Evolutionary conservation across 2,329 filamentous ascomycete species (phyloP), one percentile per base, ranked within the genome.

Genomic region (Cytospora paraplurivora): DNA sequence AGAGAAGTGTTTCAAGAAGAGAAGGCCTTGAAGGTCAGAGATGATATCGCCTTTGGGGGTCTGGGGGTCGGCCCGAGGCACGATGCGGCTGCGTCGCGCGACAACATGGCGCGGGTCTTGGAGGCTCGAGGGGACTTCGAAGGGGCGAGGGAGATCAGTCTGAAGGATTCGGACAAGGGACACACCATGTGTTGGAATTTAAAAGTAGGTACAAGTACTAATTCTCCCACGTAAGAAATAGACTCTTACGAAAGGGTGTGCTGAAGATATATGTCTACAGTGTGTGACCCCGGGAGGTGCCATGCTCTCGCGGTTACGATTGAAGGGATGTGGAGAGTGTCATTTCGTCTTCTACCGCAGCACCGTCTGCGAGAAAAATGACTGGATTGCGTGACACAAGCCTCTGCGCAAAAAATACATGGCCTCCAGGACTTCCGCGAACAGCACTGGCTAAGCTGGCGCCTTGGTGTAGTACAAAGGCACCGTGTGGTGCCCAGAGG

Each of bases 371-470:
- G 49, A 60, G 57, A 60, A 53, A 49, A 57, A n/a, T 17, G 53
- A 55, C n/a, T 62, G 59, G 52, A 37, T 2, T 1, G 13, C 4
- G 41, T 53, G 62, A 47, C 52, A 68, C 35, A 32, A 69, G 53
- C 35, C 68, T 51, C 66, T 70, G 35, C 58, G 57, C 4, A 76
- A 66, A 47, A 77, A 69, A 64, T 85, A 85, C 71, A 84, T 85
- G 56, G 76, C 75, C 1, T 59, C 57, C 2, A n/a, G 38, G 15
- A 7, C 38, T 6, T 4, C 38, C 15, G 15, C 38, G 5, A 44
- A n/a, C 38, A 44, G 15, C 38, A 44, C 38, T 44, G 38, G 15
- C 38, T 44, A 44, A 38, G 37, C 37, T 13, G 37, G 37, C 15
- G 37, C 27, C 27, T 27, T 27, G 27, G 27, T 27, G 4, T 27